A percentile compares a stretch with the other conserved stretches of the same genome.
phyloP scores from a whole-genome alignment of 768 basidiomycete genomes.

The Auriculariales sp. region DNA sequence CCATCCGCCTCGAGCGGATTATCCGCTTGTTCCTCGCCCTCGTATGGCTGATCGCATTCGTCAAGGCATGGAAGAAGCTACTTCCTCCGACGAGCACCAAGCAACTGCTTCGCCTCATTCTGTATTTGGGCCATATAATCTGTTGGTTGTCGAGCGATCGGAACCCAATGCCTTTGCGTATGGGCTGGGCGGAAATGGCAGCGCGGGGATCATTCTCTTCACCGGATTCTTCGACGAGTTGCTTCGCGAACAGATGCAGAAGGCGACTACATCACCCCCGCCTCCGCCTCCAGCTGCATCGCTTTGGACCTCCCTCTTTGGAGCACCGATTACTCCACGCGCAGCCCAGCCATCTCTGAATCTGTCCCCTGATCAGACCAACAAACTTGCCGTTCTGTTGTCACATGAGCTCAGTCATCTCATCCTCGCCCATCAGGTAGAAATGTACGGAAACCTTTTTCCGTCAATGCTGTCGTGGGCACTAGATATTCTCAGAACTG shows the following conservation, averaged over 20 bases:
- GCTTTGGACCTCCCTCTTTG: slow-evolving; percentile 29
- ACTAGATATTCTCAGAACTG: slow-evolving; percentile 48
- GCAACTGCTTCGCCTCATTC: slow-evolving; percentile 32
- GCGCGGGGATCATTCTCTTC: slow-evolving; percentile 87
- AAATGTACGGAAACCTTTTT: slow-evolving; percentile 73
- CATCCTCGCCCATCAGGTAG: slow-evolving; percentile 78
- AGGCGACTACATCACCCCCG: slow-evolving; percentile 1
- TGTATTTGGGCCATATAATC: slow-evolving; percentile 71
- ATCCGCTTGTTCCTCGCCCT: slow-evolving; percentile 71
- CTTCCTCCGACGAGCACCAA: too few species aligned
- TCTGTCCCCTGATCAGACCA: slow-evolving; percentile 70
- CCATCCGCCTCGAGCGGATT: slow-evolving; percentile 66
- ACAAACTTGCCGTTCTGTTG: slow-evolving; percentile 78
- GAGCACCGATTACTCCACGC: slow-evolving; percentile 16
- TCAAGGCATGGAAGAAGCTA: slow-evolving; percentile 26
- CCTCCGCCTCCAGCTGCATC: slow-evolving; percentile 16
- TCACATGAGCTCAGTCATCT: slow-evolving; percentile 92
- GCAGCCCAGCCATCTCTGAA: slow-evolving; percentile 21
- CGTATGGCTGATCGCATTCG: slow-evolving; percentile 59
- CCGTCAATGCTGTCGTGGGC: slow-evolving; percentile 67
- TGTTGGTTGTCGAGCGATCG: slow-evolving; percentile 78
- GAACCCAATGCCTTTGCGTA: slow-evolving; percentile 90
- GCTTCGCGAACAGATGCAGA: slow-evolving; percentile 31
- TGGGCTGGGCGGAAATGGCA: slow-evolving; percentile 84
- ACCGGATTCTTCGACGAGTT: slow-evolving; percentile 88